These are phyloP conservation scores for Bretziella fagacearum DNA, from an alignment of 2,329 filamentous ascomycete species.

Conservation along the genomic window DNA sequence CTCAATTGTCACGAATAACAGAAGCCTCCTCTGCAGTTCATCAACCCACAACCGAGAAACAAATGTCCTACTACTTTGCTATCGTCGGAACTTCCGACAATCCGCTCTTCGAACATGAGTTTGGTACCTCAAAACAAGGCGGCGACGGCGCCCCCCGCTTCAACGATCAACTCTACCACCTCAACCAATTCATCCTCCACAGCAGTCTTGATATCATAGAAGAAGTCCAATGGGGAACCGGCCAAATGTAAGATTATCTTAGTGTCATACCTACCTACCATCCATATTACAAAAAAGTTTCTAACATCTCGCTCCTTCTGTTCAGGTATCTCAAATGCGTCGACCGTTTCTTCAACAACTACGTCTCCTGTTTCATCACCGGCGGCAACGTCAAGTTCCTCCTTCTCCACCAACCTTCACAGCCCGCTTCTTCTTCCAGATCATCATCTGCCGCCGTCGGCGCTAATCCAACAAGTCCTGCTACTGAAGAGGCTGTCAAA, in stretches of 20 bases:
- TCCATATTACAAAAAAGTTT: background rate
- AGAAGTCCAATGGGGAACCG: slow-evolving; percentile 83
- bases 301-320: background rate
- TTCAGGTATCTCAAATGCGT: slow-evolving; percentile 85
- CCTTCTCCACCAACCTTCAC: slow-evolving; percentile 65
- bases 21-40: background rate
- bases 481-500: slow-evolving; percentile 88
- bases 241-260: slow-evolving; percentile 51
- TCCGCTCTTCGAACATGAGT: slow-evolving; percentile 90
- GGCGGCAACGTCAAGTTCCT: slow-evolving; percentile 87
- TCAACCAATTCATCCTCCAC: slow-evolving; percentile 96
- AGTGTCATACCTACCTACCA: background rate
- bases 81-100: slow-evolving; percentile 93
- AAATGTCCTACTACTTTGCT: slow-evolving; percentile 98
- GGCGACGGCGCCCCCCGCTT: slow-evolving; percentile 86
- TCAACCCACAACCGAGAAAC: too few species aligned
- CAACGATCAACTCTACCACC: slow-evolving; percentile 69
- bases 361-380: slow-evolving; percentile 88
- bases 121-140: slow-evolving; percentile 89
- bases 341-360: slow-evolving; percentile 91
- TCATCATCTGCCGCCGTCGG: slow-evolving; percentile 53
- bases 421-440: slow-evolving; percentile 21
- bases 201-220: slow-evolving; percentile 88
- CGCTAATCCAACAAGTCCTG: slow-evolving; percentile 70
- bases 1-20: background rate